Percentiles rank a stretch among this genome's conserved stretches.
These are phyloP conservation scores for Leucocoprinus leucothites DNA, from an alignment of 768 basidiomycete species.

Conservation along the genomic window DNA sequence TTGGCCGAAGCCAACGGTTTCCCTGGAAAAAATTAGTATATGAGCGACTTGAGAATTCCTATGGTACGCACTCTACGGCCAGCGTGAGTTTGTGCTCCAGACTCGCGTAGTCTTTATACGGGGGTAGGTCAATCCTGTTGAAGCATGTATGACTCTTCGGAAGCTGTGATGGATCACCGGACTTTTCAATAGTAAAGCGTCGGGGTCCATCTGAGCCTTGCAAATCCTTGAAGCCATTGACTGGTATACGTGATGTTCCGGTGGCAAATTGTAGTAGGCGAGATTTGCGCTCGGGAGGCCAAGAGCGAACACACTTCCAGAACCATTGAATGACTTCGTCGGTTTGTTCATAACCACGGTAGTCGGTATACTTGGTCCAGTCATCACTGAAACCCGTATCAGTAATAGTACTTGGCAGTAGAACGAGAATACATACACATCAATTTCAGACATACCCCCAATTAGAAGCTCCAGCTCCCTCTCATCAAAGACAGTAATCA, in stretches of 20 bases:
- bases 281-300: conserved; percentile 98
- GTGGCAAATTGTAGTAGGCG: conserved; percentile 96
- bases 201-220: conserved; percentile 97
- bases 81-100: conserved; percentile 94
- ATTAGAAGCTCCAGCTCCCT: conserved; percentile 95
- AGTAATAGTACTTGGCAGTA: not conserved
- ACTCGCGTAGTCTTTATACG: conserved; percentile 93
- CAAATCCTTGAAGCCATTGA: conserved; percentile 97
- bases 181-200: conserved; percentile 98
- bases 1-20: conserved; percentile 93
- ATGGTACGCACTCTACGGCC: conserved; percentile 79
- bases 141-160: conserved; percentile 98
- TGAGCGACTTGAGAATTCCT: no score
- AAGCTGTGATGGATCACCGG: conserved; percentile 92
- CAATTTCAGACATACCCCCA: conserved; percentile 99
- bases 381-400: conserved; percentile 60
- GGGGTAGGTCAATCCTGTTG: conserved; percentile 95
- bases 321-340: conserved; percentile 99
- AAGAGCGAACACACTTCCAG: conserved; percentile 98
- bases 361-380: conserved; percentile 99
- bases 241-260: conserved; percentile 94
- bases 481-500: conserved; percentile 98
- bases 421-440: conserved; percentile 66
- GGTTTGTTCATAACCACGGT: conserved; percentile 92
- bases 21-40: conserved; percentile 42